Conservation (phyloP, 495 filamentous ascomycete species). For the Neurospora discreta region DNA sequence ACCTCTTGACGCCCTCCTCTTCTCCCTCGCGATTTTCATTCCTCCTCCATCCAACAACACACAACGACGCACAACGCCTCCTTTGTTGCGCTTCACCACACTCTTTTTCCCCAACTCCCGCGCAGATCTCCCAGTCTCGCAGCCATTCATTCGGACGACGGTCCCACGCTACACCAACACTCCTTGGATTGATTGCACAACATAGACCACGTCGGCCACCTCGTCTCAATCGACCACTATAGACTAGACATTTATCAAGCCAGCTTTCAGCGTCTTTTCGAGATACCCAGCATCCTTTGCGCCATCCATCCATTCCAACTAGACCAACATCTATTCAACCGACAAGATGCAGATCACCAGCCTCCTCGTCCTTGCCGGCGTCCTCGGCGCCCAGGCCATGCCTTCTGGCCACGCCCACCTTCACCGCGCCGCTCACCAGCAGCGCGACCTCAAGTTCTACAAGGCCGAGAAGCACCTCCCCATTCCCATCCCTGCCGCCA, state of each 20-base stretch:
- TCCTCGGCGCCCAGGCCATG: slow-evolving; percentile 16
- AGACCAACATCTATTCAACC: background rate
- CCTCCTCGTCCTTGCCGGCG: slow-evolving; percentile 19
- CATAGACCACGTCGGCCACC: slow-evolving; percentile 7
- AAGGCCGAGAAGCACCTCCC: slow-evolving; percentile 14
- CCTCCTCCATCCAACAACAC: slow-evolving; percentile 2
- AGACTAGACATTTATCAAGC: background rate
- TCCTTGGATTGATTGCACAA: slow-evolving; percentile 7
- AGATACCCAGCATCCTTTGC: background rate
- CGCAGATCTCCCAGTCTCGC: slow-evolving; percentile 24
- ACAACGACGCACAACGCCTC: slow-evolving; percentile 10
- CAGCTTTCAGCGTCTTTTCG: background rate
- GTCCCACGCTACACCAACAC: slow-evolving; percentile 8
- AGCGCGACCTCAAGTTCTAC: slow-evolving; percentile 12
- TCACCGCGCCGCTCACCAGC: slow-evolving; percentile 17
- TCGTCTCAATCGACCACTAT: background rate
- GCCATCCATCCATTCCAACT: background rate
- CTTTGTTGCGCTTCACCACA: slow-evolving; percentile 18
- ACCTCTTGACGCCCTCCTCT: slow-evolving; percentile 8
- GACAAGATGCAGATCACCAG: slow-evolving; percentile 21
- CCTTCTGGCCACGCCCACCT: slow-evolving; percentile 24
- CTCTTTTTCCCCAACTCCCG: slow-evolving; percentile 12
- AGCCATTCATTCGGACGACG: slow-evolving; percentile 17
- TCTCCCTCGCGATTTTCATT: slow-evolving; percentile 1
- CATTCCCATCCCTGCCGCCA: background rate